A percentile compares a stretch with the other conserved stretches of the same genome.
These are phyloP conservation scores for Puya raimondii DNA, from an alignment of 176 grass and related monocot genomes.

Conservation along the genomic window DNA sequence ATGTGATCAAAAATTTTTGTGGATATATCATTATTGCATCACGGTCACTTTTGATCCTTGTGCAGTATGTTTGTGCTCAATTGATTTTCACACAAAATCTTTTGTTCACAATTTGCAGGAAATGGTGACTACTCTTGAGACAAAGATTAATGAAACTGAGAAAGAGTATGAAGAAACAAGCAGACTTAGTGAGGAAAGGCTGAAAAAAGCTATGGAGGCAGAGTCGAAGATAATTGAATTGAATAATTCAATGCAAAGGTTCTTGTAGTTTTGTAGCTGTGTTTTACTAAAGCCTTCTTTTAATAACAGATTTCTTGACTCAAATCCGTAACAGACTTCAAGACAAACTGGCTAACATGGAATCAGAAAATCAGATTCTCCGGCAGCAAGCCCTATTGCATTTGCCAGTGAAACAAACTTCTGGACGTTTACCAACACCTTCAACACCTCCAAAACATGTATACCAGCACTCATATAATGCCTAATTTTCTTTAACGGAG, in stretches of 20 bases:
- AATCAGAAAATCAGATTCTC: conserved; percentile 88
- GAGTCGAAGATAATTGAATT: conserved; percentile 68
- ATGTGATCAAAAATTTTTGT: background rate
- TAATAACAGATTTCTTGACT: background rate
- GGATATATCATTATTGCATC: background rate
- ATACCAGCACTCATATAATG: background rate
- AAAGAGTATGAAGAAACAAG: conserved; percentile 82
- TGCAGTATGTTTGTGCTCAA: background rate
- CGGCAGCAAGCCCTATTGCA: conserved; percentile 53
- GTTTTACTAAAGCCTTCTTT: background rate
- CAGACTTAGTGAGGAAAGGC: conserved; percentile 52
- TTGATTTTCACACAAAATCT: background rate
- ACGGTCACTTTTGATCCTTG: background rate
- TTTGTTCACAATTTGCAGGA: conserved; percentile 29
- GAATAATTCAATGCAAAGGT: conserved; percentile 83
- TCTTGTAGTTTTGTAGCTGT: conserved; percentile 6
- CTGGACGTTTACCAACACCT: conserved; percentile 33
- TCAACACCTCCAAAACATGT: conserved; percentile 67
- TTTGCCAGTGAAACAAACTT: conserved; percentile 35
- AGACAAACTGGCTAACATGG: conserved; percentile 82
- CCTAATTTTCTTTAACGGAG: background rate
- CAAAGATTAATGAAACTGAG: conserved; percentile 78
- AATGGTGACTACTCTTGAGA: conserved; percentile 72
- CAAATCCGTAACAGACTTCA: conserved; percentile 43
- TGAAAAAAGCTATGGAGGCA: conserved; percentile 56